Base-by-base conservation (phyloP, 441 rosid genomes). In the Pelargonium myrrhifolium region DNA sequence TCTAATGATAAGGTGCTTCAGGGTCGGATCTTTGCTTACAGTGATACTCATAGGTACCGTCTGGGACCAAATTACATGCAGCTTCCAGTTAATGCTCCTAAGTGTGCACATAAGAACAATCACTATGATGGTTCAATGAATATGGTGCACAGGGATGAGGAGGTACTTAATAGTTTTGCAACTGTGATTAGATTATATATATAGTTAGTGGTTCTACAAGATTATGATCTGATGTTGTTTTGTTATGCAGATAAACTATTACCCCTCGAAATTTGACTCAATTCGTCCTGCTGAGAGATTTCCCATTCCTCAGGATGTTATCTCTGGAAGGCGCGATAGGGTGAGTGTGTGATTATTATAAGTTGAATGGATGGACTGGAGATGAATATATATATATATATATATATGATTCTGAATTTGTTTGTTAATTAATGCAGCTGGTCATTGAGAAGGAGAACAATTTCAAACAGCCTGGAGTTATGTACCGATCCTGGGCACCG, bases 21-120 rank as follows among this genome's bases (percentile, higher is more conserved):
- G 81, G 73, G 74, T 71, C 78, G 97, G 58, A 77, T 93, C 73
- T 93, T 93, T 82, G 82, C 99, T 12, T 93, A 93, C 66, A 40
- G 89, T 24, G 99, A 93, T 64, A 89, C 97, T 45, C 97, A 93
- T 74, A 89, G 99, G 82, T 90, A 93, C 79, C 96, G 99, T 51
- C 97, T 93, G 24, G 97, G 97, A 71, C 99, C 99, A 21, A 93
- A 91, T 79, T 93, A 93, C 77, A 82, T 93, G 70, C 93, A 86
- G 59, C 89, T 91, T 21, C 99, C 97, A 5, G 92, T 75, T 39
- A 93, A 93, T 84, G 93, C 99, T 56, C 96, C 99, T 7, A 93
- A 93, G 71, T 88, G 89, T 67, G 80, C 89, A 76, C 92, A 91
- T 79, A 93, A 88, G 81, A 93, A 93, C 88, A 91, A 89, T 71